These are phyloP conservation scores for Pseudogymnoascus sp. DNA, from an alignment of 2,329 filamentous ascomycete species.

Conservation along the genomic window DNA sequence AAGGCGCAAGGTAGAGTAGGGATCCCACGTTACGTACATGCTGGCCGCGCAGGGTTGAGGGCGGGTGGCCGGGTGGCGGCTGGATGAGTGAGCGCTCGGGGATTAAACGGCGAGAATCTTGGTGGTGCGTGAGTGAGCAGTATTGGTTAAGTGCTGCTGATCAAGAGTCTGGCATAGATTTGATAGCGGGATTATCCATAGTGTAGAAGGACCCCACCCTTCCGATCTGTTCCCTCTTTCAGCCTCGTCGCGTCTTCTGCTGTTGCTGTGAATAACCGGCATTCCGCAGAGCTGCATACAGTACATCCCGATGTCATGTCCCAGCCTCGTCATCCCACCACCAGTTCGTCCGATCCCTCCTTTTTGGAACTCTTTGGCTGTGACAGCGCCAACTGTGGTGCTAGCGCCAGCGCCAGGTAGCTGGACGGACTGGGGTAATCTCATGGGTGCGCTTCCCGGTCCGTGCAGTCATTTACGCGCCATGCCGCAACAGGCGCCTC, in stretches of 20 bases:
- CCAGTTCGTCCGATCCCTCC: background rate
- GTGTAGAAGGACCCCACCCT: background rate
- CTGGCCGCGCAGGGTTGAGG: background rate
- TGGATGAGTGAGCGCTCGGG: background rate
- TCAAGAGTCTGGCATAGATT: background rate
- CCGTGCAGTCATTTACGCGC: background rate
- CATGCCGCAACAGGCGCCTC: slow-evolving; percentile 5
- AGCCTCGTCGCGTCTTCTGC: background rate
- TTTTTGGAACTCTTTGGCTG: background rate
- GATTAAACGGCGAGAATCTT: background rate
- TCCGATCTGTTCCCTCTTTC: background rate
- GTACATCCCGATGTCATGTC: background rate
- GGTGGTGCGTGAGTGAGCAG: background rate
- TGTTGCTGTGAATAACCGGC: background rate
- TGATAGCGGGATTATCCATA: background rate
- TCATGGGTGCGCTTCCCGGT: background rate
- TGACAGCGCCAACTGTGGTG: background rate
- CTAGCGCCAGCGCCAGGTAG: background rate
- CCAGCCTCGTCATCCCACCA: background rate
- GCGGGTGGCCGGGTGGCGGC: background rate
- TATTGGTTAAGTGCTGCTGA: background rate
- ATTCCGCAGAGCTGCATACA: background rate
- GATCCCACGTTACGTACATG: background rate
- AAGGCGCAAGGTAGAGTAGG: background rate
- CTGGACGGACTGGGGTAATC: background rate